phyloP scores from a whole-genome alignment of 2,329 filamentous ascomycete genomes.

The Graphilbum sp. region DNA sequence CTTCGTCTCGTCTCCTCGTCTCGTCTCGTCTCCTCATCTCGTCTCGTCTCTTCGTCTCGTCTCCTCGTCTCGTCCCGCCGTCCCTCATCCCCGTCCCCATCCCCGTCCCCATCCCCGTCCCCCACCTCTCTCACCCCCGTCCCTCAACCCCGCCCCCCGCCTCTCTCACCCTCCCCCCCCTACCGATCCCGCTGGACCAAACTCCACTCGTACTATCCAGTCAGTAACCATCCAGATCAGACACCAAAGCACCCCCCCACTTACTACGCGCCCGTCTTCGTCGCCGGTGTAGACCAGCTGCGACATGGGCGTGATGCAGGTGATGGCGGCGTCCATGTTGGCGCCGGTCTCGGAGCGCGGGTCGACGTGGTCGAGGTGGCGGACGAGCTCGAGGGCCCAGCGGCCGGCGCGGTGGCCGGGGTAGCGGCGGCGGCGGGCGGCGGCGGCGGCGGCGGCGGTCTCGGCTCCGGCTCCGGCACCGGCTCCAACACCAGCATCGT shows the following conservation, averaged over 20 bases:
- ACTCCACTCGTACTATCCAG: conserved; percentile 46
- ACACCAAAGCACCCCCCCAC: conserved; percentile 16
- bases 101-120: too few species aligned
- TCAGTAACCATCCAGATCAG: conserved; percentile 1
- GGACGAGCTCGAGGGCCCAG: conserved; percentile 65
- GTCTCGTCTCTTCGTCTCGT: too few species aligned
- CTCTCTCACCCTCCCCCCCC: background rate
- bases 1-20: too few species aligned
- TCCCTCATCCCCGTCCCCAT: too few species aligned
- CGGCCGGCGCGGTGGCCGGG: conserved; percentile 30
- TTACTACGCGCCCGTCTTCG: conserved; percentile 78
- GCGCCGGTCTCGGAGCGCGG: conserved; percentile 40
- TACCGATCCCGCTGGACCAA: conserved; percentile 39
- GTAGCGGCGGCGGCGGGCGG: too few species aligned
- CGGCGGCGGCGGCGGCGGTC: too few species aligned
- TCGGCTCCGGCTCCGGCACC: too few species aligned
- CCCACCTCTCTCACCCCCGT: too few species aligned
- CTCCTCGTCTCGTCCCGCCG: too few species aligned
- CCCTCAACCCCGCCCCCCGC: too few species aligned
- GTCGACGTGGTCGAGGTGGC: conserved; percentile 69
- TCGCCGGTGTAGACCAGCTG: conserved; percentile 84
- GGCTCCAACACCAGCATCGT: too few species aligned
- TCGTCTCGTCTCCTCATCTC: too few species aligned
- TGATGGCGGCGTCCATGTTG: conserved; percentile 55
- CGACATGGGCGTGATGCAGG: conserved; percentile 70